phyloP scores from a whole-genome alignment of 2,329 filamentous ascomycete genomes.

The Scedosporium apiospermum region DNA sequence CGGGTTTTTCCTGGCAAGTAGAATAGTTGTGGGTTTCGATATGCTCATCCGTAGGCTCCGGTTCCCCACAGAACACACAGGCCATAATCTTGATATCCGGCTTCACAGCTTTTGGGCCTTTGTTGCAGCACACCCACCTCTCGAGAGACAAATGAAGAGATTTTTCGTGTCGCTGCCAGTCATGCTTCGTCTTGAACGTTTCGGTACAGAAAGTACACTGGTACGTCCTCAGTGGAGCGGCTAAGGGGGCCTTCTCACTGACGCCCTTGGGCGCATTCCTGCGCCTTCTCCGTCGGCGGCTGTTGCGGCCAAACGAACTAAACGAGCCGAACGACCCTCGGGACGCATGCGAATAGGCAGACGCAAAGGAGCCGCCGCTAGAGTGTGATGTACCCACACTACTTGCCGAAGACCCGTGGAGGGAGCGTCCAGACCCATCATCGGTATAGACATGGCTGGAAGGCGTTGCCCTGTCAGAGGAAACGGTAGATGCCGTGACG shows the following conservation, averaged over 20 bases:
- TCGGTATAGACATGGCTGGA: constrained; percentile 49
- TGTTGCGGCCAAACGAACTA: constrained; percentile 33
- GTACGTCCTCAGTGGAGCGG: constrained; percentile 43
- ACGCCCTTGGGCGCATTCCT: constrained; percentile 1
- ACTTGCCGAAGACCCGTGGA: constrained; percentile 50
- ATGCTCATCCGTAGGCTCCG: constrained; percentile 45
- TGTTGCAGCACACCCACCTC: constrained; percentile 55
- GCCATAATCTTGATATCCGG: constrained; percentile 46
- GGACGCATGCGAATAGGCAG: constrained; percentile 49
- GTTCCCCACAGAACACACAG: constrained; percentile 52
- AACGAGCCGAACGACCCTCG: constrained; percentile 46
- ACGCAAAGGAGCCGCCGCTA: constrained; percentile 47
- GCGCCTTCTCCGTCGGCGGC: constrained; percentile 39
- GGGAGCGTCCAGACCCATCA: constrained; percentile 48
- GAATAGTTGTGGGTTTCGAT: constrained; percentile 50
- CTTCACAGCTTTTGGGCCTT: constrained; percentile 45
- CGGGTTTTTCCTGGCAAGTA: constrained; percentile 55
- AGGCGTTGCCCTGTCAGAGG: constrained; percentile 48
- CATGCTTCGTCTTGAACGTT: constrained; percentile 58
- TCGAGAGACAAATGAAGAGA: constrained; percentile 55
- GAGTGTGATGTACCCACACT: constrained; percentile 53
- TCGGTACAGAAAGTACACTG: constrained; percentile 63
- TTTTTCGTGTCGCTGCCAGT: constrained; percentile 64
- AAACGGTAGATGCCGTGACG: constrained; percentile 42
- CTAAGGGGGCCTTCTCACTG: constrained; percentile 21